Evolutionary conservation across 2,329 filamentous ascomycete genomes (phyloP).

Genomic region (Neurospora sp.): DNA sequence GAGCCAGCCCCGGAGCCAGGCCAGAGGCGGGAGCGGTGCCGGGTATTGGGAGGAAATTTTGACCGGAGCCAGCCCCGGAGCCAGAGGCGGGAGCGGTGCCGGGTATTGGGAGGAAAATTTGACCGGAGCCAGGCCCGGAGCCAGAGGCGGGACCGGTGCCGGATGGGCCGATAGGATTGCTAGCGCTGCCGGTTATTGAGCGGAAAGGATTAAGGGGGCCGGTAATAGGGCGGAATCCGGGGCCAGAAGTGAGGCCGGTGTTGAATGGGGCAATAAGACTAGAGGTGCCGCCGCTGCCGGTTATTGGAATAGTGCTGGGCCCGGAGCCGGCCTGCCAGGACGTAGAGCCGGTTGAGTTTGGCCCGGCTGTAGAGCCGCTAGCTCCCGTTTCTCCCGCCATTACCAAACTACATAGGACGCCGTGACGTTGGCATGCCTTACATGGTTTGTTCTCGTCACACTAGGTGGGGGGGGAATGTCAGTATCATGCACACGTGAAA

Average conservation of each 20-base stretch:
- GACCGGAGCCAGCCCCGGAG: no score
- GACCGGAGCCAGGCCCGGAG: background rate
- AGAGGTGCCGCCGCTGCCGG: background rate
- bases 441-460: slow-evolving; percentile 31
- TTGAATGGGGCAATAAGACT: background rate
- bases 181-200: background rate
- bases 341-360: background rate
- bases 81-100: background rate
- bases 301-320: background rate
- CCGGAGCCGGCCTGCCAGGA: background rate
- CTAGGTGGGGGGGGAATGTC: slow-evolving; percentile 12
- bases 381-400: background rate
- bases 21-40: no score
- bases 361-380: background rate
- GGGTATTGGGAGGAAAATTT: background rate
- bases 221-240: background rate
- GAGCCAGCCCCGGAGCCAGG: no score
- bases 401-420: slow-evolving; percentile 24
- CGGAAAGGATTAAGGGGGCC: slow-evolving; percentile 2
- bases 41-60: no score
- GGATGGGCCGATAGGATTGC: slow-evolving; percentile 2
- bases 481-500: background rate
- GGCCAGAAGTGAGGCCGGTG: background rate
- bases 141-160: background rate
- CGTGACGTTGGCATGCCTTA: slow-evolving; percentile 26